A percentile compares a stretch with the other conserved stretches of the same genome.
These are phyloP conservation scores for Saprolegnia parasitica DNA, from an alignment of 352 stramenopile genomes.

Conservation along the genomic window DNA sequence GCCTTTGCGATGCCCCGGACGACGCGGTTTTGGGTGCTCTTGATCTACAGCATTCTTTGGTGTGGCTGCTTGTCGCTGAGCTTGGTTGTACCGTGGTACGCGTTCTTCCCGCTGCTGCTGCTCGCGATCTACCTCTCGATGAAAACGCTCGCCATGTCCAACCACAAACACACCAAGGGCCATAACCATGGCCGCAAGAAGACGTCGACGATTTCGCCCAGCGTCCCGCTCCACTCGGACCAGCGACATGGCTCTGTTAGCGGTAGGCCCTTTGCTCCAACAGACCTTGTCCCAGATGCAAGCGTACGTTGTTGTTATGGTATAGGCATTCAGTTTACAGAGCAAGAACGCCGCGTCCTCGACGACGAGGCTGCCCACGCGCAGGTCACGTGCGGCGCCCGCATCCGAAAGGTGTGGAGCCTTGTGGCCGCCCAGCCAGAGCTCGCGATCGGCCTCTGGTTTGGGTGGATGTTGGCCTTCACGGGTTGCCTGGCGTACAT, in stretches of 20 bases:
- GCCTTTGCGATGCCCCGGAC: constrained; percentile 48
- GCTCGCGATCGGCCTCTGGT: constrained; percentile 73
- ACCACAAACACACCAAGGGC: constrained; percentile 16
- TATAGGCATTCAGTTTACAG: constrained; percentile 9
- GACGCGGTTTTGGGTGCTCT: constrained; percentile 46
- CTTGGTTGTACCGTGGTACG: constrained; percentile 68
- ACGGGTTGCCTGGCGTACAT: constrained; percentile 37
- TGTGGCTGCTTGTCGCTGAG: constrained; percentile 51
- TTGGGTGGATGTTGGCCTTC: constrained; percentile 67
- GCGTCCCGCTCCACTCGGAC: neutral
- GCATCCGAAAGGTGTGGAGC: neutral
- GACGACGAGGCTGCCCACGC: neutral
- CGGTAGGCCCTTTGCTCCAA: constrained; percentile 3
- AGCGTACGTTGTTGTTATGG: too few relatives aligned
- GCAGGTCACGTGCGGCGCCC: neutral
- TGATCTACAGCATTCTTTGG: constrained; percentile 49
- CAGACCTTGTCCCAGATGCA: too few relatives aligned
- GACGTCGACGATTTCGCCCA: neutral
- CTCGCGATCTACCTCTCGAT: constrained; percentile 51
- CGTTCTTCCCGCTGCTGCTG: constrained; percentile 43
- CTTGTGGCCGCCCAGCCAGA: constrained; percentile 47
- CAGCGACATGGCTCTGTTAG: constrained; percentile 9
- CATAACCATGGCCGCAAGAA: neutral
- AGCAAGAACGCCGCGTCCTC: constrained; percentile 25
- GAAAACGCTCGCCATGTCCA: constrained; percentile 21